Conservation (phyloP, 129 eudicot genomes). For the Rutidosis leptorrhynchoides region DNA sequence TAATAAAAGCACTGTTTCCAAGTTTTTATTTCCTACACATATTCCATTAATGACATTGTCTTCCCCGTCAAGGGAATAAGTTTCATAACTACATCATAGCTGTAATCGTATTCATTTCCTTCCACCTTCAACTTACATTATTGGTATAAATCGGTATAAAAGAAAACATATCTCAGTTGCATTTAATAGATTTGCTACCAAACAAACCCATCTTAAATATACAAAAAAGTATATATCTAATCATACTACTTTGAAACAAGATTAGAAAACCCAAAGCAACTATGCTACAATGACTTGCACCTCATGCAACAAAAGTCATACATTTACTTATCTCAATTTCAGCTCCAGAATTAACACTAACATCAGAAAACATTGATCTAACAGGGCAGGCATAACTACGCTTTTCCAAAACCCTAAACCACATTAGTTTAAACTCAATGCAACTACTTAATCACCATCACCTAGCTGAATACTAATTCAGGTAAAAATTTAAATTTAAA, state of each 20-base stretch:
- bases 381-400: not conserved
- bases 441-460: conserved; percentile 20
- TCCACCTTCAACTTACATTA: conserved; percentile 18
- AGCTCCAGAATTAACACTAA: not conserved
- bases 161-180: not conserved
- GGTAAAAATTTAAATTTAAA: not conserved
- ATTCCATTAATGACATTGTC: conserved; percentile 5
- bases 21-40: not conserved
- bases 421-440: conserved; percentile 15
- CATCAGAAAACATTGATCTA: not conserved
- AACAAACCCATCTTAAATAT: not conserved
- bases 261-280: conserved; percentile 1
- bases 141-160: not conserved
- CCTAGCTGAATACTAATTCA: not conserved
- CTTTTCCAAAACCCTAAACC: conserved; percentile 25
- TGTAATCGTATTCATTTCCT: conserved; percentile 6
- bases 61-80: conserved; percentile 7
- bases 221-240: not conserved
- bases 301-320: conserved; percentile 9
- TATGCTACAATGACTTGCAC: conserved; percentile 6
- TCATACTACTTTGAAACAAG: not conserved
- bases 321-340: not conserved
- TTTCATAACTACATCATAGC: not conserved
- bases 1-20: not conserved
- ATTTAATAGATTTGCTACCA: conserved; percentile 1